phyloP scores from a whole-genome alignment of 768 basidiomycete species.

The Artomyces pyxidatus region DNA sequence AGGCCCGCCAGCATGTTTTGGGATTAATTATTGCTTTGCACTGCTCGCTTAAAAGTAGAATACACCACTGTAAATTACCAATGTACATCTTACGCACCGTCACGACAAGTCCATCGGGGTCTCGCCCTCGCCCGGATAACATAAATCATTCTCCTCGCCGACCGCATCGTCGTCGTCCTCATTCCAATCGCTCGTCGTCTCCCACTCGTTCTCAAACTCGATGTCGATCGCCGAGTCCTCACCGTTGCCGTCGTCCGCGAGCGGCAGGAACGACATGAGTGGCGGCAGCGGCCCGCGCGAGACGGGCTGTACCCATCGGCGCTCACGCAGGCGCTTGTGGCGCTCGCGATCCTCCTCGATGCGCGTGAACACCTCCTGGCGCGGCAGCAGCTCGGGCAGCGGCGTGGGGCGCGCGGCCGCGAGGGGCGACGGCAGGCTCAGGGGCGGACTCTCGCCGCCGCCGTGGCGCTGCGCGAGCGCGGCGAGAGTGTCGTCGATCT shows the following conservation, averaged over 20 bases:
- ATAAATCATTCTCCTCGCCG: conserved; percentile 60
- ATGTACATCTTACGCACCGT: conserved; percentile 11
- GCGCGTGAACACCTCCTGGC: conserved; percentile 69
- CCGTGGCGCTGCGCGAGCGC: conserved; percentile 42
- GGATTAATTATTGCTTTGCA: not conserved
- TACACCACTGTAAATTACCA: not conserved
- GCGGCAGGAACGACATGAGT: conserved; percentile 54
- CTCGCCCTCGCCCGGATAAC: conserved; percentile 48
- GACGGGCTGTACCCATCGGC: conserved; percentile 83
- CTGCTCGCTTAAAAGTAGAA: no score
- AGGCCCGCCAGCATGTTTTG: not conserved
- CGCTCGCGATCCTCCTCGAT: conserved; percentile 91
- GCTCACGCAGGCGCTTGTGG: conserved; percentile 85
- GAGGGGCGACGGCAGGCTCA: conserved; percentile 14
- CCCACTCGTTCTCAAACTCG: conserved; percentile 88
- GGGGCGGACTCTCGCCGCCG: conserved; percentile 15
- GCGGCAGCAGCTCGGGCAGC: conserved; percentile 20
- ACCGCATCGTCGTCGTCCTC: conserved; percentile 79
- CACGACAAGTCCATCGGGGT: conserved; percentile 34
- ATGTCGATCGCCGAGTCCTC: conserved; percentile 65
- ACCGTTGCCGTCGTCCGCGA: conserved; percentile 42
- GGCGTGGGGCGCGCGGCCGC: conserved; percentile 18
- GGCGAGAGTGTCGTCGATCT: conserved; percentile 62
- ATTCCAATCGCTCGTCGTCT: conserved; percentile 86
- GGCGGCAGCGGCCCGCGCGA: conserved; percentile 41